phyloP scores from a whole-genome alignment of 2,329 filamentous ascomycete genomes.

The Cephalotrichum gorgonifer region DNA sequence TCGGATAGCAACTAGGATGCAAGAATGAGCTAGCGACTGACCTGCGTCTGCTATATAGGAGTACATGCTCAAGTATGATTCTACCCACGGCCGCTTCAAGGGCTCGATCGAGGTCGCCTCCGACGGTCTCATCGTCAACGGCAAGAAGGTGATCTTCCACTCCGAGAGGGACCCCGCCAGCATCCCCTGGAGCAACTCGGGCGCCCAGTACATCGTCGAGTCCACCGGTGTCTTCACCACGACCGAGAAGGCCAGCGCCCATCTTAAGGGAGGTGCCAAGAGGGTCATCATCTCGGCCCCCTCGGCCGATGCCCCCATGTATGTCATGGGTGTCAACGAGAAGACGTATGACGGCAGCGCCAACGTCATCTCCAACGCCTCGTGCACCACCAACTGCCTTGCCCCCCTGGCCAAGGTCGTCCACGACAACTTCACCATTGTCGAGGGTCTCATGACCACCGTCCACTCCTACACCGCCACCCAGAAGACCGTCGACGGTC shows the following conservation, averaged over 20 bases:
- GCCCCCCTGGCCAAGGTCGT: slow-evolving; percentile 98
- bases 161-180: slow-evolving; percentile 43
- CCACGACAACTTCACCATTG: slow-evolving; percentile 94
- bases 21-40: no score
- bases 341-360: slow-evolving; percentile 83
- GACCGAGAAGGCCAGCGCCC: slow-evolving; percentile 85
- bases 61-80: slow-evolving; percentile 99
- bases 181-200: slow-evolving; percentile 85
- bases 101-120: slow-evolving; percentile 66
- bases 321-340: slow-evolving; percentile 99
- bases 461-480: slow-evolving; percentile 99
- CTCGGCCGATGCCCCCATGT: slow-evolving; percentile 96
- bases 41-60: no score
- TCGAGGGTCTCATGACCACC: slow-evolving; percentile 99
- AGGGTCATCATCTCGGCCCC: slow-evolving; percentile 92
- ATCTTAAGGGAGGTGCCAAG: slow-evolving; percentile 96
- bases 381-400: slow-evolving; percentile 99
- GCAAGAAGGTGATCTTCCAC: slow-evolving; percentile 54
- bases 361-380: slow-evolving; percentile 96
- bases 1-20: no score
- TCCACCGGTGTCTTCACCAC: slow-evolving; percentile 77
- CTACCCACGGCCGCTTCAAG: slow-evolving; percentile 94
- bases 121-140: slow-evolving; percentile 75
- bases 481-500: slow-evolving; percentile 98
- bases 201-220: slow-evolving; percentile 65